Conservation (phyloP, 179 eudicot species). For the Beta macrorhiza region DNA sequence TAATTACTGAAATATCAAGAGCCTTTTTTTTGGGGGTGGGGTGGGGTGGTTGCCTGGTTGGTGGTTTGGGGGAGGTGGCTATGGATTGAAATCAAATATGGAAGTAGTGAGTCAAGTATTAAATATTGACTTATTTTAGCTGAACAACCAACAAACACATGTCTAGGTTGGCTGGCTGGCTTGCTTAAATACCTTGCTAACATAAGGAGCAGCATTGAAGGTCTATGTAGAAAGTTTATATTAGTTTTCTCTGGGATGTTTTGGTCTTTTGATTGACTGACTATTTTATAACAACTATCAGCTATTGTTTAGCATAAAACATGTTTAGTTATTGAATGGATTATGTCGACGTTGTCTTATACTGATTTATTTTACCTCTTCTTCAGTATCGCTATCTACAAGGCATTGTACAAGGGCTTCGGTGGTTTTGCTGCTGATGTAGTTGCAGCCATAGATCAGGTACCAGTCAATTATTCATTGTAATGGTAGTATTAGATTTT, state of each 20-base stretch:
- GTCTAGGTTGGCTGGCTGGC: not conserved
- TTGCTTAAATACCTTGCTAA: not conserved
- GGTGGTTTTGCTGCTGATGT: conserved; percentile 88
- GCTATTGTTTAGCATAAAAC: not conserved
- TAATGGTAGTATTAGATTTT: too few relatives aligned
- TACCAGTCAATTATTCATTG: conserved; percentile 23
- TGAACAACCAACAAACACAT: not conserved
- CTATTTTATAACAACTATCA: not conserved
- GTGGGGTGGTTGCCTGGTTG: too few relatives aligned
- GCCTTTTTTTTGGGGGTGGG: not conserved
- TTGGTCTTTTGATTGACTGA: not conserved
- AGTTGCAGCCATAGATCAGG: conserved; percentile 88
- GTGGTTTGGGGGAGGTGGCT: too few relatives aligned
- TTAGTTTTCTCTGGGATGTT: not conserved
- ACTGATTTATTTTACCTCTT: conserved; percentile 6
- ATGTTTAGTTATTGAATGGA: not conserved
- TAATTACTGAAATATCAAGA: not conserved
- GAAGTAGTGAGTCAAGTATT: too few relatives aligned
- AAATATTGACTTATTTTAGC: not conserved
- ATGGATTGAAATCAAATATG: too few relatives aligned
- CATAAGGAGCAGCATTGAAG: too few relatives aligned
- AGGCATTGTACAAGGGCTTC: conserved; percentile 73
- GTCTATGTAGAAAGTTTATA: not conserved
- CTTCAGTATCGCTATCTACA: conserved; percentile 71
- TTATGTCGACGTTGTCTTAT: not conserved